Base-by-base conservation (phyloP, 768 basidiomycete species). In the Pilatotrama ljubarskyi region DNA sequence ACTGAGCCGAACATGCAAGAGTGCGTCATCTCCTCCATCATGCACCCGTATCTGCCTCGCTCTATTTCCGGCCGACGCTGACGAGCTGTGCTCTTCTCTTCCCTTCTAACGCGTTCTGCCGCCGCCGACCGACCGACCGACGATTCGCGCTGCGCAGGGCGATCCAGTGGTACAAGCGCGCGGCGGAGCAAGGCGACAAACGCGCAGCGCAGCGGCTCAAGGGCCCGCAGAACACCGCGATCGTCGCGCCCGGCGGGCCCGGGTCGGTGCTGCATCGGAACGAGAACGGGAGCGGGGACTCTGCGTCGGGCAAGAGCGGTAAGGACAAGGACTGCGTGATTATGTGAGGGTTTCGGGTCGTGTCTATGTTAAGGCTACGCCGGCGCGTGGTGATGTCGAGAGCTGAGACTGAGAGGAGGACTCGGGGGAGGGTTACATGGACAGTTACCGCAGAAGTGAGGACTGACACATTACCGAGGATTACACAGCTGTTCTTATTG, bases 141-240 rank as follows among this genome's bases (percentile, higher is more conserved):
- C 41, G 29, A 32, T 32, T 5, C 29, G 29, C 37, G 22, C 10
- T 48, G 38, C 20, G 44, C 65, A 92, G 90, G 64, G 88, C 94
- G 1, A 76, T 85, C 36, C 67, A 78, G 14, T 98, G 88, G 81
- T 98, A 95, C 79, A 91, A 93, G 75, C 84, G 84, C 62, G 93
- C 97, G 2, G 89, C 94, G 15, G 93, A 95, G 2, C 83, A 86
- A 29, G 95, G 96, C 49, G 97, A 99, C 76, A 96, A 93, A 72
- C 91, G 97, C 59, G 95, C 97, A 0, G 77, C 82, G 8, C 92
- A 95, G 68, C 86, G 97, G 52, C 77, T 98, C 14, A 87, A 83
- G 69, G 77, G 84, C 11, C 79, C 83, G 6, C 80, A 80, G 43
- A 82, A 74, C 54, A 81, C 81, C 53, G 82, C 84, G 6, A 71